Evolutionary conservation across 1,284 basidiomycete genomes (phyloP), one percentile per base, ranked within the genome.

Genomic region (Sanguinoderma infundibulare): DNA sequence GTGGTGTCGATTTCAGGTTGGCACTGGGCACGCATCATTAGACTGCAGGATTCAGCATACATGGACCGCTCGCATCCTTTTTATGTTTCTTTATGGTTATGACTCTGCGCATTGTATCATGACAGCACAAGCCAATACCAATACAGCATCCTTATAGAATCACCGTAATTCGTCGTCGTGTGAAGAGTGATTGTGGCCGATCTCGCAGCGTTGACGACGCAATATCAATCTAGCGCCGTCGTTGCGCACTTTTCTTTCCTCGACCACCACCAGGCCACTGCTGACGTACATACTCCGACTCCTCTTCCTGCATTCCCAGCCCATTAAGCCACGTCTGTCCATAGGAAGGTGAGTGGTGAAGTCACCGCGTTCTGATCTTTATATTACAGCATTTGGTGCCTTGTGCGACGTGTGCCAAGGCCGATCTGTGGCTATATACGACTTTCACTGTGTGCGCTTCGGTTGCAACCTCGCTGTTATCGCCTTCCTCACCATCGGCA

Each of bases 81-180:
- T 61, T 65, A 62, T 59, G 53, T 49, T 59, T 55, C 52, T 55
- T 63, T 62, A 58, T 63, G 39, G 44, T 54, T 28, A 22, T 34
- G 49, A 34, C 35, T 51, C 36, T 50, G 51, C 59, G 42, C 64
- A 63, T 60, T 65, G 64, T 65, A 65, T 32, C 44, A 60, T 59
- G 39, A 54, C 57, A 35, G 28, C 53, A 61, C 35, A 56, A n/a
- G 54, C 57, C 54, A 60, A 56, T 55, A 61, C 42, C 50, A 62
- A 49, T 53, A 59, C 44, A 57, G 42, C 55, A 57, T 55, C 28
- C 53, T 42, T 57, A 52, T 53, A 40, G 32, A 51, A 20, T 30
- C 7, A 50, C 30, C 22, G 17, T 42, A 22, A 15, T 35, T 7
- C 24, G 24, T 20, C 14, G 26, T 20, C 22, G 26, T 59, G 40